Evolutionary conservation across 1,284 basidiomycete species (phyloP), one percentile per base, ranked within the genome.

Genomic region (Omphalotus olearius): DNA sequence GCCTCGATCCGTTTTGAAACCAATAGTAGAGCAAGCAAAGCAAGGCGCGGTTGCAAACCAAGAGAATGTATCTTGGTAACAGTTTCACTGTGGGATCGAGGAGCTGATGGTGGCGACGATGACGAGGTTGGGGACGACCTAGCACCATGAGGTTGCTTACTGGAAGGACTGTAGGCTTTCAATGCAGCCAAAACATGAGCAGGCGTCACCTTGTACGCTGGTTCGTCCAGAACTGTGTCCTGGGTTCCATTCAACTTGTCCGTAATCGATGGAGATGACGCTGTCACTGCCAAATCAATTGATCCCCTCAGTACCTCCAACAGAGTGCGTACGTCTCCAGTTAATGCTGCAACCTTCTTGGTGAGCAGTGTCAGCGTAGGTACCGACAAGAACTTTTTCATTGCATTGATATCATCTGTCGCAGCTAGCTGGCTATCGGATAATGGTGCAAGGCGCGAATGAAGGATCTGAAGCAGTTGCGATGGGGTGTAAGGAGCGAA

Each of bases 291-390:
- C 25, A 82, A 65, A 57, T 90, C 87, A 55, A 91, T 87, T 5
- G 89, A 86, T 10, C 85, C 79, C 33, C 89, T 78, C 6, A 90
- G 72, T 9, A 89, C 86, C 60, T 88, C 88, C 49, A 91, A 85
- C 1, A 89, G 69, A 17, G 78, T 82, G 43, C 88, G 75, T 17
- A 91, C 87, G 57, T 91, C 89, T 11, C 88, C 89, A 0, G 89
- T 90, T 57, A 85, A 73, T 1, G 82, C 74, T 3, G 89, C 86
- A 17, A 90, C 70, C 62, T 91, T 91, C 69, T 88, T 88, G 14
- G 83, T 79, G 14, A 91, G 74, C 11, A 91, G 70, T 26, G 74
- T 82, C 37, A 90, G 64, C 2, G 85, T 74, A 1, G 85, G 71
- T 2, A 66, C 51, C 0, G 88, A 83, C 14, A 91, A 65, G 57